These are phyloP conservation scores for Coelastrella sp. DNA, from an alignment of 139 green algal genomes.

Conservation along the genomic window DNA sequence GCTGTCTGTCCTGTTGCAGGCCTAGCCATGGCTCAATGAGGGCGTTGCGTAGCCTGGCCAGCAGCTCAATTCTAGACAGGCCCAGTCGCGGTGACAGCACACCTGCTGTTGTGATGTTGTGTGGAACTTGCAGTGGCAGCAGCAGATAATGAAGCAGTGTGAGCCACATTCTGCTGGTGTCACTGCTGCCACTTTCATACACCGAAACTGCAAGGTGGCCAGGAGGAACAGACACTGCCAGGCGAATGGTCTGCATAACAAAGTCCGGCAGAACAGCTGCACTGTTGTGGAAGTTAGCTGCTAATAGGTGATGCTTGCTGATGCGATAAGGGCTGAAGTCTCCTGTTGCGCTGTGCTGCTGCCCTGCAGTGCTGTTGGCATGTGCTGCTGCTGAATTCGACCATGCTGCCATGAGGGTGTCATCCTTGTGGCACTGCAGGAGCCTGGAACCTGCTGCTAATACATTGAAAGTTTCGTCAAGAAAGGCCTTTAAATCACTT, in stretches of 20 bases:
- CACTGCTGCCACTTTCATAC: conserved; percentile 62
- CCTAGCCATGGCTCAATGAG: conserved; percentile 49
- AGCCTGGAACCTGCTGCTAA: conserved; percentile 1
- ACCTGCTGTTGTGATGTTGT: conserved; percentile 50
- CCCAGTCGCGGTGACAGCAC: background rate
- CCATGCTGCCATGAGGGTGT: background rate
- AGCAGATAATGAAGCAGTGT: conserved; percentile 56
- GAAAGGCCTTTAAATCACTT: background rate
- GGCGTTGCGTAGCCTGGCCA: conserved; percentile 60
- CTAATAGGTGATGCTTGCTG: conserved; percentile 51
- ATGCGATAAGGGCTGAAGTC: background rate
- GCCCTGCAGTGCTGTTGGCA: background rate
- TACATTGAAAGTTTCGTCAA: background rate
- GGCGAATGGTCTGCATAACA: conserved; percentile 48
- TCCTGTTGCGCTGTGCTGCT: background rate
- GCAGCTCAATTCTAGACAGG: conserved; percentile 61
- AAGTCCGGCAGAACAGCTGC: conserved; percentile 61
- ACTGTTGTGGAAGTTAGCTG: conserved; percentile 67
- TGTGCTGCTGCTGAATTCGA: background rate
- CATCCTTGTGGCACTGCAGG: background rate
- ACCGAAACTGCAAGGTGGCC: conserved; percentile 55
- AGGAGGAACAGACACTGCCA: conserved; percentile 6
- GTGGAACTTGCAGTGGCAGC: conserved; percentile 42
- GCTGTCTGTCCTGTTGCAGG: conserved; percentile 25
- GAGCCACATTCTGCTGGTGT: conserved; percentile 54